phyloP scores from a whole-genome alignment of 495 filamentous ascomycete species.

The Talaromyces proteolyticus region DNA sequence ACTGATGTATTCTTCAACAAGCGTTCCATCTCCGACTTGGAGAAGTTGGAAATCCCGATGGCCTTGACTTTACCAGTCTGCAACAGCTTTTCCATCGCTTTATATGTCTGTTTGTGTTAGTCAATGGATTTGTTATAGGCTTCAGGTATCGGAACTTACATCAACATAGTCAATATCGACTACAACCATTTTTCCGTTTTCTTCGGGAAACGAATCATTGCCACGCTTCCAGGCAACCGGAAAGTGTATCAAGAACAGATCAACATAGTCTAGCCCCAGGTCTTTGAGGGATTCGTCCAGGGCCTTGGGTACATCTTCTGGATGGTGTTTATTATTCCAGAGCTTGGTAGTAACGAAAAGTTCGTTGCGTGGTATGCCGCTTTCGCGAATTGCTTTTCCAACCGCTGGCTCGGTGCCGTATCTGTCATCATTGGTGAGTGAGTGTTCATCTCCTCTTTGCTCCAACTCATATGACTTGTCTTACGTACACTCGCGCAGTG shows the following conservation, averaged over 20 bases:
- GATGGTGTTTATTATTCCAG: slow-evolving; percentile 63
- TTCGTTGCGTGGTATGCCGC: slow-evolving; percentile 49
- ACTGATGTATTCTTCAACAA: slow-evolving; percentile 54
- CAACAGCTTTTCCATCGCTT: slow-evolving; percentile 57
- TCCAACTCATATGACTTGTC: too few relatives aligned
- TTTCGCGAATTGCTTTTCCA: slow-evolving; percentile 51
- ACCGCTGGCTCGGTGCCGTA: slow-evolving; percentile 47
- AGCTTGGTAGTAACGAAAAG: slow-evolving; percentile 68
- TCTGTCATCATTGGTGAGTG: slow-evolving; percentile 18
- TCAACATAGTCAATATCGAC: slow-evolving; percentile 45
- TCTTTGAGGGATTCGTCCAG: slow-evolving; percentile 54
- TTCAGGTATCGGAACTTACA: slow-evolving; percentile 40
- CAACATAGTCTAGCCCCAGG: slow-evolving; percentile 59
- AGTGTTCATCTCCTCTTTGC: slow-evolving; percentile 10
- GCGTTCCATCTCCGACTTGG: slow-evolving; percentile 58
- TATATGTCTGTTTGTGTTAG: slow-evolving; percentile 40
- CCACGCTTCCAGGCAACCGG: slow-evolving; percentile 46
- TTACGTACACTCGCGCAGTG: slow-evolving; percentile 43
- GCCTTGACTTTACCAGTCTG: slow-evolving; percentile 50
- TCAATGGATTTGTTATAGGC: background rate
- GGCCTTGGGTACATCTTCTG: slow-evolving; percentile 53
- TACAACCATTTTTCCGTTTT: slow-evolving; percentile 36
- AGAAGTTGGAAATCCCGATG: slow-evolving; percentile 79
- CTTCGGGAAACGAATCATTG: slow-evolving; percentile 33
- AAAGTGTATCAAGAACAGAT: slow-evolving; percentile 69